Percentiles rank a stretch among this genome's conserved stretches.
Conservation (phyloP, 2,329 filamentous ascomycete species). For the Emmonsiellopsis sp. region DNA sequence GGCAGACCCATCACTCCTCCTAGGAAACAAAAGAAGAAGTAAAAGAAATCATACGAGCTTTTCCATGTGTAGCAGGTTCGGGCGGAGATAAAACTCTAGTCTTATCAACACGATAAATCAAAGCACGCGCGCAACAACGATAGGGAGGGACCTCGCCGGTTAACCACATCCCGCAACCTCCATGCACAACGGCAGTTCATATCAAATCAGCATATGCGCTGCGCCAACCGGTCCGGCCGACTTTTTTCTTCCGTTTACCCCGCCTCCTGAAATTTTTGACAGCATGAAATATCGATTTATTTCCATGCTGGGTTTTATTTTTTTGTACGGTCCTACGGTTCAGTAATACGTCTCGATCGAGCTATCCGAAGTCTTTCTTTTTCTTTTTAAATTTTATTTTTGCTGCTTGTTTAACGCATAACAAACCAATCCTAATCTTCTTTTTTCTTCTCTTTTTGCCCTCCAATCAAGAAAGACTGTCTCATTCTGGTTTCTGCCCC, state of each 20-base stretch:
- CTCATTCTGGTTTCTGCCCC: background rate
- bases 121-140: background rate
- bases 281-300: no score
- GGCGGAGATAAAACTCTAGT: constrained; percentile 63
- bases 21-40: constrained; percentile 62
- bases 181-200: background rate
- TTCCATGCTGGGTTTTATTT: background rate
- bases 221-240: background rate
- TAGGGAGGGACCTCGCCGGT: background rate
- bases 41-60: constrained; percentile 62
- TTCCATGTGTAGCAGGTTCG: constrained; percentile 77
- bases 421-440: background rate
- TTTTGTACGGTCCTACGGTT: constrained; percentile 3
- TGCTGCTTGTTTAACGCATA: constrained; percentile 13
- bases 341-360: background rate
- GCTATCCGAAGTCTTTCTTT: background rate
- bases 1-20: constrained; percentile 61
- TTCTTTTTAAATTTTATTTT: constrained; percentile 12
- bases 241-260: background rate
- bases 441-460: background rate
- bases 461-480: background rate
- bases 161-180: background rate
- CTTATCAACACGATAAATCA: background rate
- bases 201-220: background rate
- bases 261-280: no score